Evolutionary conservation across 1,284 basidiomycete species (phyloP), one percentile per base, ranked within the genome.

Genomic region (Malassezia restricta): DNA sequence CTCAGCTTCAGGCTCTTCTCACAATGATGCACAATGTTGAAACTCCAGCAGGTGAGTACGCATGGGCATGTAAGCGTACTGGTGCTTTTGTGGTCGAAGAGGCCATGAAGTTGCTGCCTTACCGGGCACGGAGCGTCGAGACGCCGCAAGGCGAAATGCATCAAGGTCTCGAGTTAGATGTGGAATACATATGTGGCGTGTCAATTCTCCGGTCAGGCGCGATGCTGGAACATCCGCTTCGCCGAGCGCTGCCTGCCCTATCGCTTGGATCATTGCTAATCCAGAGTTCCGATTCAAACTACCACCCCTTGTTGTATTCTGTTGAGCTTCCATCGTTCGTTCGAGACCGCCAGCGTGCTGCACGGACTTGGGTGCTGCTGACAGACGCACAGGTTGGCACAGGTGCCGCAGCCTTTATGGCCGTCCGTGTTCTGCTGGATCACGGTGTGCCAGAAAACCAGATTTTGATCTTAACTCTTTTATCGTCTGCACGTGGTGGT

Each of bases 331-430:
- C 92, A 0, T 37, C 77, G 1, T 71, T 68, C 49, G 55, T 71
- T 6, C 49, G 58, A n/a, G 44, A 54, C 14, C 51, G 66, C 6
- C 45, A 54, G 24, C 54, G 49, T 6, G 68, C 89, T 1, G 72
- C 77, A 53, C 76, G 84, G 40, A 78, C 85, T 2, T 88, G 83
- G 77, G 89, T 92, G 0, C 83, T 95, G 70, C 75, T 98, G n/a
- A 78, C 95, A 30, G 92, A 96, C 70, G 86, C 87, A 3, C 91
- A 92, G 82, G 89, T 96, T 73, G 89, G 88, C 5, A 96, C 91
- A 0, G 92, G 85, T 3, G 91, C 92, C 0, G 83, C 91, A 4
- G 90, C 87, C 0, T 84, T 91, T 74, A 96, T 96, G 92, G 86
- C 89, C 0, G 86, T 98, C 52, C 83, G 92, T n/a, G 82, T 94